A percentile compares a stretch with the other conserved stretches of the same genome.
phyloP scores from a whole-genome alignment of 805 yeast species.

The Starmerella bombi region DNA sequence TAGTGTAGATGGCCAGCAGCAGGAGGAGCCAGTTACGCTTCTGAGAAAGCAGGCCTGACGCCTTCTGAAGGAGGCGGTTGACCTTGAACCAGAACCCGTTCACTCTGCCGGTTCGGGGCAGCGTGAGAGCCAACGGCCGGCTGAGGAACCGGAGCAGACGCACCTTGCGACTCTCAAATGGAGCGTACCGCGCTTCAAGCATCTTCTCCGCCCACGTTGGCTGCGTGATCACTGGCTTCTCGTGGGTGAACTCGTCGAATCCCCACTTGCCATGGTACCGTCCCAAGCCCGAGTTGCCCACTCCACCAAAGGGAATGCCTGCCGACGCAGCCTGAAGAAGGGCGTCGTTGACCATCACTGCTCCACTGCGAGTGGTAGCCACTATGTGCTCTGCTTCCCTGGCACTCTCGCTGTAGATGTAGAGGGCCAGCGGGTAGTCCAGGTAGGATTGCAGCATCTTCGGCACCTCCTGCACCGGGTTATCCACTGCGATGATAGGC shows the following conservation, averaged over 20 bases:
- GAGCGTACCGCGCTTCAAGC: slow-evolving; percentile 54
- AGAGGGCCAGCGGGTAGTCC: slow-evolving; percentile 73
- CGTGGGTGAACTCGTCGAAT: slow-evolving; percentile 61
- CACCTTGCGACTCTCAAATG: slow-evolving; percentile 32
- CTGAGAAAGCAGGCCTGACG: neutral
- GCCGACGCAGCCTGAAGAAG: slow-evolving; percentile 54
- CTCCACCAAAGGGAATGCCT: slow-evolving; percentile 80
- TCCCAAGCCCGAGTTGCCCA: slow-evolving; percentile 76
- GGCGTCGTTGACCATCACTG: slow-evolving; percentile 54
- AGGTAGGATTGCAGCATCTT: slow-evolving; percentile 29
- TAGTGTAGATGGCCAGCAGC: neutral
- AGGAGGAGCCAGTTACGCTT: neutral
- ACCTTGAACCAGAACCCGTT: slow-evolving; percentile 3
- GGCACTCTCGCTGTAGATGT: slow-evolving; percentile 44
- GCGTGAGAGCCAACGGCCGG: slow-evolving; percentile 6
- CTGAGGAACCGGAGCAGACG: slow-evolving; percentile 20
- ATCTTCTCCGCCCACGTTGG: slow-evolving; percentile 51
- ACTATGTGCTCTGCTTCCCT: slow-evolving; percentile 39
- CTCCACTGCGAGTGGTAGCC: slow-evolving; percentile 55
- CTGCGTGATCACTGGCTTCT: slow-evolving; percentile 52
- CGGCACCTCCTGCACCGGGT: slow-evolving; percentile 22
- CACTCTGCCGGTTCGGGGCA: slow-evolving; percentile 16
- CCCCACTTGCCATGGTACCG: slow-evolving; percentile 65
- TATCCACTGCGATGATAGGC: slow-evolving; percentile 49
- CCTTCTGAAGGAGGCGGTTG: slow-evolving; percentile 2